Percentiles rank a stretch among this genome's conserved stretches.
These are phyloP conservation scores for Tranzscheliella williamsii DNA, from an alignment of 1,284 basidiomycete species.

Conservation along the genomic window DNA sequence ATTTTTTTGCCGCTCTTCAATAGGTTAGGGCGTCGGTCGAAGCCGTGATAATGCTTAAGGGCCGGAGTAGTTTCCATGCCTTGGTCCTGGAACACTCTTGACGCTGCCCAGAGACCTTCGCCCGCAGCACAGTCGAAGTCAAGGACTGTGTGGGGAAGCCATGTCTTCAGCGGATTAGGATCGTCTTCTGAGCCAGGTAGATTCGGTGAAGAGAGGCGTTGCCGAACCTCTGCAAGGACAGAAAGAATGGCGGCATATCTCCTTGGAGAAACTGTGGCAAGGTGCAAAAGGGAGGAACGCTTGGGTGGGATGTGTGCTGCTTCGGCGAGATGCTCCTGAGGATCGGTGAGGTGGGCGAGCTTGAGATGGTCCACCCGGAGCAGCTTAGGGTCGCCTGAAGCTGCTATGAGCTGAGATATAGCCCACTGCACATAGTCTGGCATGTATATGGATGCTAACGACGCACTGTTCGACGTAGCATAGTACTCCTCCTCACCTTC, in stretches of 20 bases:
- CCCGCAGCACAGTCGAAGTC: slow-evolving; percentile 46
- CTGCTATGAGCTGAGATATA: slow-evolving; percentile 30
- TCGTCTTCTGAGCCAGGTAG: not conserved
- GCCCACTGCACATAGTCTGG: slow-evolving; percentile 38
- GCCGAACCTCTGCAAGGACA: slow-evolving; percentile 25
- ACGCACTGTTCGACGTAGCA: slow-evolving; percentile 19
- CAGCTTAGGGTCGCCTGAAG: slow-evolving; percentile 24
- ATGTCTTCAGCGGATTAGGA: slow-evolving; percentile 7
- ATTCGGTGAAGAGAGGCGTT: slow-evolving; percentile 8
- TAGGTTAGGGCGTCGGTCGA: slow-evolving; percentile 30
- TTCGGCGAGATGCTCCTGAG: slow-evolving; percentile 21
- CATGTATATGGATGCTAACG: slow-evolving; percentile 22
- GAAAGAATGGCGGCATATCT: slow-evolving; percentile 40
- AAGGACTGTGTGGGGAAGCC: slow-evolving; percentile 41
- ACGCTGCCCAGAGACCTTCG: slow-evolving; percentile 55
- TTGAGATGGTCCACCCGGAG: slow-evolving; percentile 26
- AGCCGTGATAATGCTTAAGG: slow-evolving; percentile 24
- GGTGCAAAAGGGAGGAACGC: slow-evolving; percentile 27
- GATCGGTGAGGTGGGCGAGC: slow-evolving; percentile 25
- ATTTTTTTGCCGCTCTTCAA: slow-evolving; percentile 37
- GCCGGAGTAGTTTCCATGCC: slow-evolving; percentile 2
- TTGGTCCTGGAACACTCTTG: slow-evolving; percentile 30
- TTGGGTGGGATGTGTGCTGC: slow-evolving; percentile 29
- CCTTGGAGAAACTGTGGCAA: slow-evolving; percentile 28
- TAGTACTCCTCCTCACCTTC: slow-evolving; percentile 14